phyloP scores from a whole-genome alignment of 2,329 filamentous ascomycete species.

The Aspergillus latus region DNA sequence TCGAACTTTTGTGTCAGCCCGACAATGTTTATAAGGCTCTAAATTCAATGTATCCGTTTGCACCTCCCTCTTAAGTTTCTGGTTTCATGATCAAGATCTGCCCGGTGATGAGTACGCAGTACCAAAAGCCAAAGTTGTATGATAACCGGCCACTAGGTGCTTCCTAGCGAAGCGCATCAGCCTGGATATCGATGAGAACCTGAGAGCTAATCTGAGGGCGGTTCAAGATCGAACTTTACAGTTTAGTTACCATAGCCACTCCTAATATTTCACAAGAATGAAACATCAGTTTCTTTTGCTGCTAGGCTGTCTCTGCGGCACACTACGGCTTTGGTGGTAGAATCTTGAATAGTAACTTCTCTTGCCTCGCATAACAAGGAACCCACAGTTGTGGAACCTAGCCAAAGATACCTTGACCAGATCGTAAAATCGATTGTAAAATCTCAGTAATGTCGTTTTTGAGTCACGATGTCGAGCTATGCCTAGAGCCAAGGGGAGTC shows the following conservation, averaged over 20 bases:
- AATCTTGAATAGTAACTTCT: neutral
- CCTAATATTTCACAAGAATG: no score
- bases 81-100: constrained; percentile 10
- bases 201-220: constrained; percentile 50
- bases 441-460: neutral
- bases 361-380: neutral
- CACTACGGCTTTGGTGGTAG: no score
- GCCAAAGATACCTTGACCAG: neutral
- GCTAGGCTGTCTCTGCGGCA: no score
- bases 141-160: constrained; percentile 38
- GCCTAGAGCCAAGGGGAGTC: neutral
- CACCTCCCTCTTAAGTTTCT: neutral
- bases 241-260: neutral
- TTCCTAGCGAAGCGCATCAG: constrained; percentile 19
- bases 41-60: constrained; percentile 13
- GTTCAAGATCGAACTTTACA: neutral
- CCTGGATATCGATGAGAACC: constrained; percentile 47
- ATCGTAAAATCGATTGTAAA: neutral
- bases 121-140: constrained; percentile 49
- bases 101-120: constrained; percentile 40
- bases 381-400: neutral
- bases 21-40: constrained; percentile 42
- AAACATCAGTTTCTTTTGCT: no score
- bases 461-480: neutral
- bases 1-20: neutral